phyloP scores from a whole-genome alignment of 2,329 filamentous ascomycete species.

The Cladophialophora carrionii region DNA sequence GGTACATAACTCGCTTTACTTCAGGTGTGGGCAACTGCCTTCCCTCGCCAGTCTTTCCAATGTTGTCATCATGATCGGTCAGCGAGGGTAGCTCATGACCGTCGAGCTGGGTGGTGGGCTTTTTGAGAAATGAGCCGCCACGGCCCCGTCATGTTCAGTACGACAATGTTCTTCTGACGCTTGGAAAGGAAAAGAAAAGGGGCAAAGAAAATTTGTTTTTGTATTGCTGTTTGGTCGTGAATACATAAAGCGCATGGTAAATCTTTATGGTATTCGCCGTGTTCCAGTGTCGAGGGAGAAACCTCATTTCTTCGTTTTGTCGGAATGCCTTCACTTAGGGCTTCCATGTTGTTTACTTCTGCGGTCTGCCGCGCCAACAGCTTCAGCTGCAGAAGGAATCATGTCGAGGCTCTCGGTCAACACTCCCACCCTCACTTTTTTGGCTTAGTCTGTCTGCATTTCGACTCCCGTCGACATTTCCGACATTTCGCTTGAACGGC shows the following conservation, averaged over 20 bases:
- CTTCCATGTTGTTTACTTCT: background rate
- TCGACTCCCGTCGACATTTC: background rate
- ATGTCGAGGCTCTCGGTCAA: background rate
- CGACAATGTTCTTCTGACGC: background rate
- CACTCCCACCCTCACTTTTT: background rate
- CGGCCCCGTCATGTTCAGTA: background rate
- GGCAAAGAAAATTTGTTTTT: background rate
- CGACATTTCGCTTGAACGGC: background rate
- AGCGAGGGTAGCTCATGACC: background rate
- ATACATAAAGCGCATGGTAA: background rate
- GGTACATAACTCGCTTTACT: no score
- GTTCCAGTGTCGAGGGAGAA: background rate
- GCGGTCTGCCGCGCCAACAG: no score
- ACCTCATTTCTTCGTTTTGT: background rate
- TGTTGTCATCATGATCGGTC: background rate
- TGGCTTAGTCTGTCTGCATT: background rate
- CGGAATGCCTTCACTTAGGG: background rate
- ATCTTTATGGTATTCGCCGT: no score
- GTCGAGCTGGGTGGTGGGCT: background rate
- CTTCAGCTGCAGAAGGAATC: background rate
- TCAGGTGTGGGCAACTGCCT: background rate
- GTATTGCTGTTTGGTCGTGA: background rate
- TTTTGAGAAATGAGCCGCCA: background rate
- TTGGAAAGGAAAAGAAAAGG: background rate
- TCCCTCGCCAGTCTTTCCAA: background rate